These are phyloP conservation scores for Metschnikowia vanudenii DNA, from an alignment of 805 yeast genomes.

Conservation along the genomic window DNA sequence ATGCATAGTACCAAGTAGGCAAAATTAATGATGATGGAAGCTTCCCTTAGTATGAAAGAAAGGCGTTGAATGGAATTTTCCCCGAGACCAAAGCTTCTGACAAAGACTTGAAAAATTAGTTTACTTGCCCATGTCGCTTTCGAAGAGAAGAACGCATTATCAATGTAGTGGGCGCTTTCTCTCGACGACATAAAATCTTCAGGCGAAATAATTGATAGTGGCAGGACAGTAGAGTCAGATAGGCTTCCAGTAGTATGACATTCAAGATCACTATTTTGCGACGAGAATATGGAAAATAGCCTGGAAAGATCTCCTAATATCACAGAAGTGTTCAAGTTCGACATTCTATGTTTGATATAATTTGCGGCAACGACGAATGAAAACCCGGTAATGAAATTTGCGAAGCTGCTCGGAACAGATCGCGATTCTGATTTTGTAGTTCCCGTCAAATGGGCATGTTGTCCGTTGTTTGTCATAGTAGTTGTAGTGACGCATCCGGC, in stretches of 20 bases:
- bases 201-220: neutral
- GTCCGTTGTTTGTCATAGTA: slow-evolving; percentile 15
- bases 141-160: slow-evolving; percentile 1
- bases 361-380: slow-evolving; percentile 22
- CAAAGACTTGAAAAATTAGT: neutral
- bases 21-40: slow-evolving; percentile 16
- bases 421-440: slow-evolving; percentile 15
- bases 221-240: neutral
- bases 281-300: neutral
- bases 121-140: slow-evolving; percentile 9
- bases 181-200: neutral
- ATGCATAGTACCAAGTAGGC: slow-evolving; percentile 27
- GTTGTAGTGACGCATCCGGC: slow-evolving; percentile 15
- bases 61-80: slow-evolving; percentile 1
- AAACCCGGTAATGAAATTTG: slow-evolving; percentile 22
- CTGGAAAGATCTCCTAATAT: neutral
- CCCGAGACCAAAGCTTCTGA: neutral
- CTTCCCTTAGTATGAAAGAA: slow-evolving; percentile 14
- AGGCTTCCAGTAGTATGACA: neutral
- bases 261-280: neutral
- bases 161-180: slow-evolving; percentile 3
- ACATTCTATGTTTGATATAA: slow-evolving; percentile 14
- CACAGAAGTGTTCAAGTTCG: neutral
- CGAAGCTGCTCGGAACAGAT: slow-evolving; percentile 6
- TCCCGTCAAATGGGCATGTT: slow-evolving; percentile 8